These are phyloP conservation scores for Eucalyptus decipiens DNA, from an alignment of 345 rosid genomes.

Conservation along the genomic window DNA sequence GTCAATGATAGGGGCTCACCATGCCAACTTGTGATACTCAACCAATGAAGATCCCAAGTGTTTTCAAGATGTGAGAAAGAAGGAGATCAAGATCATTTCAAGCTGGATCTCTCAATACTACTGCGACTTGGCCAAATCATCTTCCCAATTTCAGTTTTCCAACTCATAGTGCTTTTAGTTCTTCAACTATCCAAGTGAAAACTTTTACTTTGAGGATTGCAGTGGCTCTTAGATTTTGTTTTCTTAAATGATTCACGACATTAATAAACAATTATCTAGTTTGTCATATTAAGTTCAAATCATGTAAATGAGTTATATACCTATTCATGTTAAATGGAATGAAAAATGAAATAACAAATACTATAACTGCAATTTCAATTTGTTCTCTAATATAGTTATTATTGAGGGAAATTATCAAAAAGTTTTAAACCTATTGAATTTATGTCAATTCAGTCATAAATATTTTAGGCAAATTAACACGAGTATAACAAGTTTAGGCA, in stretches of 20 bases:
- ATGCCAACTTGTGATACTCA: conserved; percentile 49
- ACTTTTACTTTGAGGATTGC: not conserved
- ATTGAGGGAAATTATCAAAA: no score
- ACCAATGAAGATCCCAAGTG: conserved; percentile 36
- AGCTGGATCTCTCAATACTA: conserved; percentile 32
- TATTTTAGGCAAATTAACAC: no score
- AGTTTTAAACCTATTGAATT: no score
- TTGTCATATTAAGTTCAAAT: not conserved
- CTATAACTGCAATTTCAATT: not conserved
- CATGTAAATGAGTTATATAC: not conserved
- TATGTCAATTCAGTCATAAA: no score
- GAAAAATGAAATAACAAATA: not conserved
- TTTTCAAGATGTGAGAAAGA: conserved; percentile 29
- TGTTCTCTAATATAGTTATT: not conserved
- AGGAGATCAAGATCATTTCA: conserved; percentile 20
- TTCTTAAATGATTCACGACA: not conserved
- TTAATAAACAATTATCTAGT: not conserved
- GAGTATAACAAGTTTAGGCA: no score
- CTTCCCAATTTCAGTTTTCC: not conserved
- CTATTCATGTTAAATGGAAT: not conserved
- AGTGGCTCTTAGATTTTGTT: not conserved
- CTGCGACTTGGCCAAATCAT: conserved; percentile 6
- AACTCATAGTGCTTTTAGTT: not conserved
- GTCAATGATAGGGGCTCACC: conserved; percentile 33
- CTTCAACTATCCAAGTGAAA: not conserved